Percentiles rank a stretch among this genome's conserved stretches.
Conservation (phyloP, 768 basidiomycete species). For the Boletus tomentosulus region DNA sequence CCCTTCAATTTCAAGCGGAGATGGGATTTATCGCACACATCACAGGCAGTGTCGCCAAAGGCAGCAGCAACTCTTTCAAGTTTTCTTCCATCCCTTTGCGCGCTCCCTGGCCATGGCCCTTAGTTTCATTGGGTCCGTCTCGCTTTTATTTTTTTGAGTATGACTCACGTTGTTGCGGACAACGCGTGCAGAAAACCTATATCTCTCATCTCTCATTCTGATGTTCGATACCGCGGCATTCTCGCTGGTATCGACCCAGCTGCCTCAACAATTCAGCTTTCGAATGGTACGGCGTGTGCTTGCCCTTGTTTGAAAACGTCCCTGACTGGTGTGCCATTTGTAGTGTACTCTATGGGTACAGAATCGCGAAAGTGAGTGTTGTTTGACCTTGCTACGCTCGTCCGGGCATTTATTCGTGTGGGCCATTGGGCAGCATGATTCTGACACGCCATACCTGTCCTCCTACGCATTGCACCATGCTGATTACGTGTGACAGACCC, state of each 20-base stretch:
- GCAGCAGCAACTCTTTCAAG: conserved; percentile 5
- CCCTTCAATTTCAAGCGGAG: conserved; percentile 27
- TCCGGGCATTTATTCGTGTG: background rate
- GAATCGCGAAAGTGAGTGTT: conserved; percentile 69
- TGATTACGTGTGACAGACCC: conserved; percentile 45
- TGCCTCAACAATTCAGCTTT: conserved; percentile 83
- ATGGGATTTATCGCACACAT: conserved; percentile 12
- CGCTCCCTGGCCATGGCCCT: conserved; percentile 48
- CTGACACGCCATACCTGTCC: conserved; percentile 31
- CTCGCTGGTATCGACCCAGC: conserved; percentile 82
- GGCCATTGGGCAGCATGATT: conserved; percentile 32
- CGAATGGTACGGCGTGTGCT: conserved; percentile 57
- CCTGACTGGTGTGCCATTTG: background rate
- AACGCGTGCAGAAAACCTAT: conserved; percentile 67
- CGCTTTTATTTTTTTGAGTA: background rate
- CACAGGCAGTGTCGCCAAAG: conserved; percentile 12
- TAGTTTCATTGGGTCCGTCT: conserved; percentile 68
- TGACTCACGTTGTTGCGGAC: conserved; percentile 7
- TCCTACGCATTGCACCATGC: conserved; percentile 6
- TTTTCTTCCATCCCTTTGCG: conserved; percentile 14
- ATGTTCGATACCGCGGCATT: conserved; percentile 87
- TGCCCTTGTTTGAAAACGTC: background rate
- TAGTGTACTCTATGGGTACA: conserved; percentile 85
- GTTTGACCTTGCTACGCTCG: background rate
- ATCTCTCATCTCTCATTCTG: conserved; percentile 85